phyloP scores from a whole-genome alignment of 495 filamentous ascomycete species.

The Penicillium riverlandense region DNA sequence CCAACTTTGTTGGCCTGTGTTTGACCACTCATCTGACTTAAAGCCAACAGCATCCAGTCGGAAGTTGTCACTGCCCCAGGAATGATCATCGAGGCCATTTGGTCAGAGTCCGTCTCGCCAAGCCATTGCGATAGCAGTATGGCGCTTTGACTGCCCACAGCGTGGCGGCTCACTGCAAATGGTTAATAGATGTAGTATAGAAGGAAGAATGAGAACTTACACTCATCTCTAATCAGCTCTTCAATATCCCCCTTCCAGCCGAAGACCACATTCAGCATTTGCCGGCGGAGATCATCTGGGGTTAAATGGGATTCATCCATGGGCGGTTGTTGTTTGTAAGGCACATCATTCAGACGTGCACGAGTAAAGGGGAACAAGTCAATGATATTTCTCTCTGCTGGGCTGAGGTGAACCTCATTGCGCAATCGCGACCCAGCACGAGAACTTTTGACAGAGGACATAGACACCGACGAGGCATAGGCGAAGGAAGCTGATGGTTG shows the following conservation, averaged over 20 bases:
- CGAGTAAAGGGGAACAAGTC: conserved; percentile 61
- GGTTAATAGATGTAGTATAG: conserved; percentile 6
- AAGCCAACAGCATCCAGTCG: conserved; percentile 94
- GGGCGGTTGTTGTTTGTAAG: conserved; percentile 59
- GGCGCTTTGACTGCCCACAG: conserved; percentile 61
- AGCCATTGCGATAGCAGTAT: conserved; percentile 89
- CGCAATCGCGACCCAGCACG: conserved; percentile 65
- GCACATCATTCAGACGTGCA: conserved; percentile 69
- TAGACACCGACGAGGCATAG: conserved; percentile 49
- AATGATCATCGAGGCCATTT: conserved; percentile 66
- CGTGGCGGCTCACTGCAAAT: conserved; percentile 55
- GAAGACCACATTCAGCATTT: conserved; percentile 93
- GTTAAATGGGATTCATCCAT: conserved; percentile 59
- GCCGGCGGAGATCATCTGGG: conserved; percentile 75
- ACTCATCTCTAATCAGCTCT: conserved; percentile 76
- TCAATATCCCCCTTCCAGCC: conserved; percentile 88
- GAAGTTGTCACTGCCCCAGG: conserved; percentile 78
- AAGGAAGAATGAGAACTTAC: conserved; percentile 31
- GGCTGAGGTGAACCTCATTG: conserved; percentile 69
- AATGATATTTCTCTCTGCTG: conserved; percentile 51
- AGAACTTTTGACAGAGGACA: conserved; percentile 58
- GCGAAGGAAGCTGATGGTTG: conserved; percentile 31
- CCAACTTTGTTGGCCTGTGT: conserved; percentile 84
- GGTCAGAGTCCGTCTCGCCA: conserved; percentile 73
- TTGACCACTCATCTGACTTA: conserved; percentile 76